A percentile compares a stretch with the other conserved stretches of the same genome.
Conservation (phyloP, 768 basidiomycete species). For the Tulasnella sp. region DNA sequence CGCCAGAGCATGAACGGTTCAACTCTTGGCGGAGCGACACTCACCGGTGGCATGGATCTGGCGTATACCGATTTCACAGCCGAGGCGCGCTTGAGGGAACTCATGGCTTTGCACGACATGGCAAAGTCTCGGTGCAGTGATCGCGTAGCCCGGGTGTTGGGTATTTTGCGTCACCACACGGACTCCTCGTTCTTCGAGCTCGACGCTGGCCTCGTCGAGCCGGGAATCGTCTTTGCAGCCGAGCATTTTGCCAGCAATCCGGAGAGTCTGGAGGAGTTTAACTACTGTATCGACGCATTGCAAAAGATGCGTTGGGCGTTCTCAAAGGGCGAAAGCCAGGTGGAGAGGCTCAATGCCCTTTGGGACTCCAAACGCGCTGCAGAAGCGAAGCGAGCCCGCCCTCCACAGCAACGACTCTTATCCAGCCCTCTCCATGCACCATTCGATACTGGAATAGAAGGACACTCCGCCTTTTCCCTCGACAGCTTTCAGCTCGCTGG, state of each 20-base stretch:
- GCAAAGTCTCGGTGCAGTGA: slow-evolving; percentile 39
- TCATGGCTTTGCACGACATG: slow-evolving; percentile 37
- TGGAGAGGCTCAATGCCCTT: slow-evolving; percentile 17
- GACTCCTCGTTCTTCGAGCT: slow-evolving; percentile 65
- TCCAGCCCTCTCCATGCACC: background rate
- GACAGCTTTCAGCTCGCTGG: background rate
- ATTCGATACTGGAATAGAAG: background rate
- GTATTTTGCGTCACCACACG: slow-evolving; percentile 42
- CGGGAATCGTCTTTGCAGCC: slow-evolving; percentile 56
- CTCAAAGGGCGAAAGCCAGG: slow-evolving; percentile 58
- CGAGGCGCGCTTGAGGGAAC: slow-evolving; percentile 28
- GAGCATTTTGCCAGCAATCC: background rate
- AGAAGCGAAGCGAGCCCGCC: background rate
- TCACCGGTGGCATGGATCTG: too few relatives aligned
- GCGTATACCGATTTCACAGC: background rate
- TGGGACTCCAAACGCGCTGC: background rate
- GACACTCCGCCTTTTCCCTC: background rate
- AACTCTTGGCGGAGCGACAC: too few relatives aligned
- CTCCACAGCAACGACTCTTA: background rate
- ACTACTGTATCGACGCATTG: slow-evolving; percentile 63
- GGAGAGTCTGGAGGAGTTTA: slow-evolving; percentile 37
- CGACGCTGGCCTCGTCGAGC: slow-evolving; percentile 82
- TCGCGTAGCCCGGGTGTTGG: slow-evolving; percentile 41
- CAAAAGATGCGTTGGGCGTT: slow-evolving; percentile 67
- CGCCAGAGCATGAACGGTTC: too few relatives aligned